These are phyloP conservation scores for Botrytis galanthina DNA, from an alignment of 2,329 filamentous ascomycete species.

Conservation along the genomic window DNA sequence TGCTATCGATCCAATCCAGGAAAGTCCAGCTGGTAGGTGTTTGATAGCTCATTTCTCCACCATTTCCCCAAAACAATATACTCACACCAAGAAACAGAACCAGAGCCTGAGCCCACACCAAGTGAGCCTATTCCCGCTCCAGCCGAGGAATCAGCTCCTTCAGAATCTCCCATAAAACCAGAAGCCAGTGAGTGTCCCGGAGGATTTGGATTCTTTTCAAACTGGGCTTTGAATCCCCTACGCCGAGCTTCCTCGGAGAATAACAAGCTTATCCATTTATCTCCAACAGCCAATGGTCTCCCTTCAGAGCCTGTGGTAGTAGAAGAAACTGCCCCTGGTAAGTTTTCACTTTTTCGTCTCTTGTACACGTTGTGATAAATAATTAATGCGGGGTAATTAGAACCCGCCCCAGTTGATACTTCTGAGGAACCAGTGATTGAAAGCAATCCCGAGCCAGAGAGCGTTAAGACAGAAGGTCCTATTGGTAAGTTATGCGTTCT, in stretches of 20 bases:
- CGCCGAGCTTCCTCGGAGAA: neutral
- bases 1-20: neutral
- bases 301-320: neutral
- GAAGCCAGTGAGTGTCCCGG: constrained; percentile 5
- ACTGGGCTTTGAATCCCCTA: neutral
- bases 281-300: neutral
- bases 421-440: neutral
- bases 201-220: constrained; percentile 5
- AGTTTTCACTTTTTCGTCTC: neutral
- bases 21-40: neutral
- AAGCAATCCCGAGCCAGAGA: neutral
- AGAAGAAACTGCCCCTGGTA: constrained; percentile 1
- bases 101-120: neutral
- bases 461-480: neutral
- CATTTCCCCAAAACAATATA: neutral
- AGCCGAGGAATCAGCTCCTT: neutral
- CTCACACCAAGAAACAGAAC: neutral
- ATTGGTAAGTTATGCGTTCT: constrained; percentile 5
- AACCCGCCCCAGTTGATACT: constrained; percentile 2
- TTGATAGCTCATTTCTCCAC: neutral
- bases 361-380: neutral
- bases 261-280: neutral
- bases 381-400: constrained; percentile 3
- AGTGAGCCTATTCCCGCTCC: neutral
- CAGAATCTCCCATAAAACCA: neutral